Evolutionary conservation across 2,329 filamentous ascomycete species (phyloP).

Genomic region (Botryotinia convoluta): DNA sequence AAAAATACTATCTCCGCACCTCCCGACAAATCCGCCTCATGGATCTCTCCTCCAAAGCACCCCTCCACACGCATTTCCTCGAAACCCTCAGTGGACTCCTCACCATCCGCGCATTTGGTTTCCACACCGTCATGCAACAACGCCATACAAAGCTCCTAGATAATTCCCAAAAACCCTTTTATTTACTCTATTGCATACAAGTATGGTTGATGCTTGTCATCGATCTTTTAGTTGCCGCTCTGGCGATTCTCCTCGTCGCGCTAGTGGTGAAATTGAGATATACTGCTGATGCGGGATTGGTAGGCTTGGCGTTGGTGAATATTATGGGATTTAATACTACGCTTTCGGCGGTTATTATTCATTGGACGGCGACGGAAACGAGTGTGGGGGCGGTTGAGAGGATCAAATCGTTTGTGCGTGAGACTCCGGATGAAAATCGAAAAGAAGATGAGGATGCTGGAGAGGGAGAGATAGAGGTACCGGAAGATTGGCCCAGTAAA

Average conservation of each 20-base stretch:
- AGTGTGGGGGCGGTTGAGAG: slow-evolving; percentile 29
- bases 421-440: slow-evolving; percentile 24
- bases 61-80: background rate
- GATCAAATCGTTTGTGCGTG: slow-evolving; percentile 23
- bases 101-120: background rate
- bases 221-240: slow-evolving; percentile 27
- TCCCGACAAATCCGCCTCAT: background rate
- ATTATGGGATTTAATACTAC: slow-evolving; percentile 30
- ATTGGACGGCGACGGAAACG: slow-evolving; percentile 32
- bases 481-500: slow-evolving; percentile 25
- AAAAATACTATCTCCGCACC: background rate
- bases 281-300: slow-evolving; percentile 27
- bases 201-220: slow-evolving; percentile 52
- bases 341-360: slow-evolving; percentile 25
- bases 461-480: slow-evolving; percentile 14
- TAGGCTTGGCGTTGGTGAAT: slow-evolving; percentile 36
- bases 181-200: slow-evolving; percentile 56
- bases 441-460: slow-evolving; percentile 3
- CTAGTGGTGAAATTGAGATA: slow-evolving; percentile 37
- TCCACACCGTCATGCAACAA: background rate
- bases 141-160: slow-evolving; percentile 44
- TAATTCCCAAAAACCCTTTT: slow-evolving; percentile 52
- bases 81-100: background rate
- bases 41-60: background rate
- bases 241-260: slow-evolving; percentile 37